A percentile compares a stretch with the other conserved stretches of the same genome.
These are phyloP conservation scores for Lecanoromycetidae sp. DNA, from an alignment of 2,329 filamentous ascomycete genomes.

Conservation along the genomic window DNA sequence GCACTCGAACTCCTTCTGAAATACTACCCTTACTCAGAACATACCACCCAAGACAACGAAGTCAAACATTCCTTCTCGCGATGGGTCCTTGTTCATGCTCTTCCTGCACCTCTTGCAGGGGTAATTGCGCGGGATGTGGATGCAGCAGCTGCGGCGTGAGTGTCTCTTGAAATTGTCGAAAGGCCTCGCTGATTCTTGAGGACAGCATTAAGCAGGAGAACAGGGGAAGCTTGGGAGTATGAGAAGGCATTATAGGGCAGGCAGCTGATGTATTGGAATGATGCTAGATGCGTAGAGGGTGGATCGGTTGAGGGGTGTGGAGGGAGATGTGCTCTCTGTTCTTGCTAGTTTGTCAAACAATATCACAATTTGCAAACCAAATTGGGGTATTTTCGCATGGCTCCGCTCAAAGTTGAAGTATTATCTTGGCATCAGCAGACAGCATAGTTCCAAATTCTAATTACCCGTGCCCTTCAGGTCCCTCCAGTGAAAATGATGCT, in stretches of 20 bases:
- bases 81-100: constrained; percentile 15
- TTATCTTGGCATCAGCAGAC: neutral
- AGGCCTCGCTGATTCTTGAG: neutral
- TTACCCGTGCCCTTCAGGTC: neutral
- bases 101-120: constrained; percentile 7
- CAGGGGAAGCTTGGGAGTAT: too few species aligned
- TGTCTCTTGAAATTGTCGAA: neutral
- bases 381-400: too few species aligned
- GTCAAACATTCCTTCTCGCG: too few species aligned
- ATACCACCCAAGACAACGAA: neutral
- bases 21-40: neutral
- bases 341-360: too few species aligned
- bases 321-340: too few species aligned
- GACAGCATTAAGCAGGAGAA: too few species aligned
- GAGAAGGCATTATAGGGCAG: too few species aligned
- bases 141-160: constrained; percentile 21
- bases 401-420: neutral
- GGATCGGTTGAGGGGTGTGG: too few species aligned
- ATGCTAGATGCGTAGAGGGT: too few species aligned
- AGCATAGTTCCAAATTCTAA: neutral
- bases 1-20: neutral
- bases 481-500: neutral
- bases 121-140: constrained; percentile 17
- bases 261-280: too few species aligned
- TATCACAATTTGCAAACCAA: too few species aligned